Base-by-base conservation (phyloP, 768 basidiomycete genomes). In the Lepiota venenata region DNA sequence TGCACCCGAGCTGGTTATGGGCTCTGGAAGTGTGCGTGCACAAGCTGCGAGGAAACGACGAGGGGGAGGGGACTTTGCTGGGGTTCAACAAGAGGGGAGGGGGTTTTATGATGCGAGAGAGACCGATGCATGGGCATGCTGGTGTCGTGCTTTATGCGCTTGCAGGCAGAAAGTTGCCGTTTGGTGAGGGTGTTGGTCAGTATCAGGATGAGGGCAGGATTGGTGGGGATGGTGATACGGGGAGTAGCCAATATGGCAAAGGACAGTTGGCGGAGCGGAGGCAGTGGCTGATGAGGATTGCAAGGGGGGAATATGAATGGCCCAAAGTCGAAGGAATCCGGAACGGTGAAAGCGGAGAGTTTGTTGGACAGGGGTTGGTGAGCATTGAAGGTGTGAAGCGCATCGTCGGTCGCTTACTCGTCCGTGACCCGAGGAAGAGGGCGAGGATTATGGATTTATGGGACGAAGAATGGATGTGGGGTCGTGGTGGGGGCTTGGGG, bases 91-190 rank as follows among this genome's bases (percentile, higher is more conserved):
- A 40, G 73, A 62, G n/a, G 27, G 16, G 12, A 37, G 56, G 50
- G 74, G 65, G n/a, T 72, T 77, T 56, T 95, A 95, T 69, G 91
- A 96, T 67, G 91, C 89, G 2, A 76, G 90, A 12, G 78, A 85
- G 65, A 93, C 91, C 49, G 93, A 95, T 66, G 84, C 87, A 11
- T 95, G 93, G 93, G 91, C 91, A 9, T 84, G 87, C n/a, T 61
- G 92, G 92, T 1, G 87, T 93, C n/a, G 90, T 93, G 46, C 69
- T 94, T 11, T 96, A 83, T 67, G 89, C 87, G 35, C 74, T 94
- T 47, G 78, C 85, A 7, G 84, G 78, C 37, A 76, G 91, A 37
- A 69, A 76, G 35, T 66, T 94, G 50, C 93, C 91, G 3, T 96
- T 96, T 70, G 91, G 77, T 2, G 78, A 80, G 57, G 77, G 74